These are phyloP conservation scores for Acanthamoeba sp. DNA, from an alignment of 208 protist species.

Conservation along the genomic window DNA sequence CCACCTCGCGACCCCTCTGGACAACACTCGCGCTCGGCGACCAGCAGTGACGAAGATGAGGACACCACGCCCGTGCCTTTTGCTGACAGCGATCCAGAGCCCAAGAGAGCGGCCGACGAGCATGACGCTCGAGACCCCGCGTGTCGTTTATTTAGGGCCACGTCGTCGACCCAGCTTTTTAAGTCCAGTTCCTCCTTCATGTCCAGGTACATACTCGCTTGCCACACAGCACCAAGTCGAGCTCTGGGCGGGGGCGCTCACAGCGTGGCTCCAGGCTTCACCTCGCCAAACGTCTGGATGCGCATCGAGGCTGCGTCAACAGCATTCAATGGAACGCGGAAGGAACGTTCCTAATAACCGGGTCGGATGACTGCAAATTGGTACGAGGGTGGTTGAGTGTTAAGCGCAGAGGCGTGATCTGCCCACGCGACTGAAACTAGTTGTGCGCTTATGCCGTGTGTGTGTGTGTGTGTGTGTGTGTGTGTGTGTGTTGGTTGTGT, in stretches of 20 bases:
- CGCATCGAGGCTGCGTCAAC: conserved; percentile 53
- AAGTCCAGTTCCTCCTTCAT: background rate
- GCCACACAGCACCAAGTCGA: too few relatives aligned
- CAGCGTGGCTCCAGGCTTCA: too few relatives aligned
- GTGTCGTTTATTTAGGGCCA: background rate
- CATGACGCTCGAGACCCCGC: too few relatives aligned
- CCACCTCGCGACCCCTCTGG: background rate
- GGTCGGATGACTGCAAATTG: conserved; percentile 40
- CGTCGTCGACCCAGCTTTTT: background rate
- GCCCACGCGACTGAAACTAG: too few relatives aligned
- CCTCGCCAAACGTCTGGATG: conserved; percentile 8
- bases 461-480: too few relatives aligned
- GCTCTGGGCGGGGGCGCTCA: too few relatives aligned
- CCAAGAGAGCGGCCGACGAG: too few relatives aligned
- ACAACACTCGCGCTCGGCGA: background rate
- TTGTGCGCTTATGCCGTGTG: too few relatives aligned
- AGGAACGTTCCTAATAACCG: conserved; percentile 30
- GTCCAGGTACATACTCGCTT: conserved; percentile 9
- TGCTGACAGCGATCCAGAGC: background rate
- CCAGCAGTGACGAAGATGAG: background rate
- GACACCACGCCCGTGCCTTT: background rate
- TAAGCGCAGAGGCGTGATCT: too few relatives aligned
- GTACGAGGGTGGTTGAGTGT: background rate
- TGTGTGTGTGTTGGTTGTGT: background rate
- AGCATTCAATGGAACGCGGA: conserved; percentile 44